Base-by-base conservation (phyloP, 2,329 filamentous ascomycete species). In the Xylariaceae sp. region DNA sequence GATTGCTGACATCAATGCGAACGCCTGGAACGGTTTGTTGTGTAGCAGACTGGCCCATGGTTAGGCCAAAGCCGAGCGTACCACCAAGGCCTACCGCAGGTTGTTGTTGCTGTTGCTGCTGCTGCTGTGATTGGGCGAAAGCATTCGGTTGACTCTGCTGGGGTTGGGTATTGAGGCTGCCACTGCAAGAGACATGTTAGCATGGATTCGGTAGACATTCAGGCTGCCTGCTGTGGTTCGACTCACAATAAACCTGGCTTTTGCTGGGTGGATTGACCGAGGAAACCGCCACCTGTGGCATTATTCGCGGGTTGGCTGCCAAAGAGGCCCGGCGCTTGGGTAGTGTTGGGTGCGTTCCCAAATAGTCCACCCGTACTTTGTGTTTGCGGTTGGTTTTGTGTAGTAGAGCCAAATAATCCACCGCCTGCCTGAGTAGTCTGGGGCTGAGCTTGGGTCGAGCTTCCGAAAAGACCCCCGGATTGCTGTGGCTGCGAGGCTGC, bases 1-100 rank as follows among this genome's bases (percentile, higher is more conserved):
- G 72, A 59, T 87, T 87, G 53, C 79, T 79, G 39, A 87, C 67
- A 63, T 93, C 87, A 55, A 95, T 86, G 56, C 86, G 83, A 15
- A 89, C 85, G 15, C 85, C 87, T 1, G 84, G 81, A 13, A 83
- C 74, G 12, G 70, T 73, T 51, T 77, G 74, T 49, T 77, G 73
- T 38, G 72, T 68, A 40, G 55, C 57, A 47, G 68, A 64, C 51
- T 76, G 74, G 42, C 74, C 74, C 61, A 79, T 69, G 24, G 64
- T 68, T 18, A 69, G 50, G 26, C 64, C 64, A 17, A 60, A 48
- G 18, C 57, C 55, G 17, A 61, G 48, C 12, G 56, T 54, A 16
- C 45, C 44, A 17, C 54, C 55, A 13, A 59, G 42, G n/a, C 53
- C 48, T 16, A 55, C 29, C 11, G 44, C 34, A 18, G 42, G 51